Evolutionary conservation across 768 basidiomycete genomes (phyloP).

Genomic region (Agrocybe praecox): DNA sequence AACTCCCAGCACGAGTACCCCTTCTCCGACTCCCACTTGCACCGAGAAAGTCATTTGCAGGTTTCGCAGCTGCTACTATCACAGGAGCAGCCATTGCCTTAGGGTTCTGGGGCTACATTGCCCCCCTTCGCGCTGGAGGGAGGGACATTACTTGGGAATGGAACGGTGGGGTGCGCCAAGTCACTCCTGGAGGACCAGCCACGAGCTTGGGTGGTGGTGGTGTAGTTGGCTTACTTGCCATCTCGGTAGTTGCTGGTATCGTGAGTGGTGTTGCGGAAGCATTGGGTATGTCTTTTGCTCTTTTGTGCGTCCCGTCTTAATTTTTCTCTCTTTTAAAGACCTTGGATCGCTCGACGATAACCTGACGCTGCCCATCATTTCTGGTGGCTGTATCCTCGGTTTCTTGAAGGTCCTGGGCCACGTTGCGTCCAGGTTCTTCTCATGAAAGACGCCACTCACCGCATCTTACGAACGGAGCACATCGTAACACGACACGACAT

Average conservation of each 20-base stretch:
- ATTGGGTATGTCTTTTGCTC: conserved; percentile 58
- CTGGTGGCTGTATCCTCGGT: conserved; percentile 62
- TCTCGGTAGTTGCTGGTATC: conserved; percentile 70
- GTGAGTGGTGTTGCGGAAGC: conserved; percentile 90
- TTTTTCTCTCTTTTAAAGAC: conserved; percentile 47
- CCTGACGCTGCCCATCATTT: conserved; percentile 84
- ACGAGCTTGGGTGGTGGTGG: conserved; percentile 33
- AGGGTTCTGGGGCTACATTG: conserved; percentile 73
- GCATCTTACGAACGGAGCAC: no score
- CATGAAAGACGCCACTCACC: neutral
- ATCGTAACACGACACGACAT: no score
- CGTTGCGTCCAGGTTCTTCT: conserved; percentile 26
- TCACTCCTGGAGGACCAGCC: conserved; percentile 9
- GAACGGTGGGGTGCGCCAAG: conserved; percentile 48
- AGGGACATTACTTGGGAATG: conserved; percentile 56
- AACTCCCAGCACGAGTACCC: conserved; percentile 42
- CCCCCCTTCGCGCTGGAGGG: conserved; percentile 42
- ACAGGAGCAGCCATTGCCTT: conserved; percentile 71
- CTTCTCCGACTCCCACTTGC: conserved; percentile 67
- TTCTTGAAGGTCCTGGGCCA: conserved; percentile 43
- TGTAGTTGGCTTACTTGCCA: conserved; percentile 51
- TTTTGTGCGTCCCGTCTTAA: conserved; percentile 2
- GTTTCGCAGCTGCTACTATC: conserved; percentile 75
- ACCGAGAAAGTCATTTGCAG: conserved; percentile 82
- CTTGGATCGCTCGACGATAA: conserved; percentile 88